Percentiles rank a stretch among this genome's conserved stretches.
These are phyloP conservation scores for Nidularia pulvinata DNA, from an alignment of 768 basidiomycete genomes.

Conservation along the genomic window DNA sequence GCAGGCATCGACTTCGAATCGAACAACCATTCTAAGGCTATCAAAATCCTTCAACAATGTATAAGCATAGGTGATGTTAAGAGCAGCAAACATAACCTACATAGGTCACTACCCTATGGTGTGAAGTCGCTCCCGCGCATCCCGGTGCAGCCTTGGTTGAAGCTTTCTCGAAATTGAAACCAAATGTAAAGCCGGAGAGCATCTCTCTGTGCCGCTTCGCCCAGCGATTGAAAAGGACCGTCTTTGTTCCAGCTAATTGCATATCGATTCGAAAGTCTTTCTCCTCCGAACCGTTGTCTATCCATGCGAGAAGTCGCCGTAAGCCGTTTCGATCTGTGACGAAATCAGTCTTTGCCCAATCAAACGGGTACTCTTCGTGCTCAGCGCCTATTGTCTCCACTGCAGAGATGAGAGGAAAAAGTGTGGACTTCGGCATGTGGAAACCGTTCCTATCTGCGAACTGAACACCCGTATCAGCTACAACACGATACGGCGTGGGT, in stretches of 20 bases:
- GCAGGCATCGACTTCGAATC: constrained; percentile 57
- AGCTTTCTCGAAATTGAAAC: constrained; percentile 61
- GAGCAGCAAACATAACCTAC: constrained; percentile 33
- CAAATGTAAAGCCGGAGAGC: constrained; percentile 43
- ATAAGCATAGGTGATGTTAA: background rate
- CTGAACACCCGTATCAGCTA: constrained; percentile 46
- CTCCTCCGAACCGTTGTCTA: constrained; percentile 23
- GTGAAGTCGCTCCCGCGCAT: constrained; percentile 51
- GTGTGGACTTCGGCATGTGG: constrained; percentile 29
- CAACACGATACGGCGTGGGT: constrained; percentile 48
- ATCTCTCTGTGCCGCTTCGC: constrained; percentile 32
- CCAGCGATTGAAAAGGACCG: constrained; percentile 66
- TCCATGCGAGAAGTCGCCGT: constrained; percentile 64
- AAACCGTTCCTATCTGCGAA: constrained; percentile 62
- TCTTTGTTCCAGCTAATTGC: constrained; percentile 57
- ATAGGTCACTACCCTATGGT: constrained; percentile 64
- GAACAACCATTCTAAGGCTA: constrained; percentile 56
- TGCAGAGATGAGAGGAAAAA: constrained; percentile 60
- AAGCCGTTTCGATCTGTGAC: constrained; percentile 69
- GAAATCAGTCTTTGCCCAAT: constrained; percentile 42
- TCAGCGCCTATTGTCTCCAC: constrained; percentile 39
- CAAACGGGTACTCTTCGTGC: constrained; percentile 28
- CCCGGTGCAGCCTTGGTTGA: constrained; percentile 45
- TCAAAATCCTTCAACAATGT: constrained; percentile 44
- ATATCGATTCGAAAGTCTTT: constrained; percentile 70